Evolutionary conservation across 371 early-diverging fungal species (phyloP), one percentile per base, ranked within the genome.

Genomic region (Apophysomyces trapeziformis): DNA sequence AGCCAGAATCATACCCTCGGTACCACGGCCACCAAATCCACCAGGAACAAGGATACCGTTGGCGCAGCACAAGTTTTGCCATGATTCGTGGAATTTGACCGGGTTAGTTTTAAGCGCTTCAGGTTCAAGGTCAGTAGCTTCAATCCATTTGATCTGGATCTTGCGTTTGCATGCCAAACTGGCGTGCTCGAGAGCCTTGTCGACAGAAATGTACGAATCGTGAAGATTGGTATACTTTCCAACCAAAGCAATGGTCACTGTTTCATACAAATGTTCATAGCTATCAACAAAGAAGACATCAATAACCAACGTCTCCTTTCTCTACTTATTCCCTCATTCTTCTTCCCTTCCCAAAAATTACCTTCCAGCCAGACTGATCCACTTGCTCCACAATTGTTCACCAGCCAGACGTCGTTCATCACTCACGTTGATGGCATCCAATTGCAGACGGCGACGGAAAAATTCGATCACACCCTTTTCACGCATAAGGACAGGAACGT

Each of bases 31-130:
- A 60, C 99, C 99, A 77, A 99, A 99, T 38, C 99, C 99, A 72
- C 99, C 99, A 18, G 99, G 99, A 26, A 99, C 95, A n/a, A 99
- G 83, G 60, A 99, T 93, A 64, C 99, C 99, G 76, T 97, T 81
- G 39, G 96, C 93, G 21, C 90, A 85, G 79, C 93, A 92, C 57
- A 99, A 77, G 38, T 81, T 80, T 71, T 92, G 86, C 99, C 97
- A 97, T 4, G 97, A 92, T 71, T 96, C 96, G 70, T 96, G 93
- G 81, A 93, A 96, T 78, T 94, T 94, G 76, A 92, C 83, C 41
- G 98, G 94, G 71, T 94, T 88, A 60, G 79, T 72, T 60, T 86
- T 77, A 70, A 90, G 86, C 36, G 85, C 84, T 47, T 85, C 85
- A 12, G 83, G 77, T 79, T 98, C 99, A 38, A 99, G 85, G 74